Evolutionary conservation across 2,329 filamentous ascomycete species (phyloP).

Genomic region (Fusarium sp.): DNA sequence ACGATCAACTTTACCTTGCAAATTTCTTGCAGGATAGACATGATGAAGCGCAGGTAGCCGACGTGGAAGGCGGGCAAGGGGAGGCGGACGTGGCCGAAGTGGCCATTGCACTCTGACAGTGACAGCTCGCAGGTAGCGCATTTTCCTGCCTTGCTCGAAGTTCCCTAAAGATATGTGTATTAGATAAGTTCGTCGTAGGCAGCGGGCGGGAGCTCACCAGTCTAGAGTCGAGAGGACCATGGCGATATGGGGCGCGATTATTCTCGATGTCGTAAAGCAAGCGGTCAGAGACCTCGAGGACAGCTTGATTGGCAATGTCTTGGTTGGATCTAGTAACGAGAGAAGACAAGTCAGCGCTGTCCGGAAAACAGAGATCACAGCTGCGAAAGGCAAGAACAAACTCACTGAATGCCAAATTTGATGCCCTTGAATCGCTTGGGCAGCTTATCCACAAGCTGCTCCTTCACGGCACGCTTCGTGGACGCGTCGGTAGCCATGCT

Average conservation of each 20-base stretch:
- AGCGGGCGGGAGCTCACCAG: slow-evolving; percentile 59
- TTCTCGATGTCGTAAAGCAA: slow-evolving; percentile 90
- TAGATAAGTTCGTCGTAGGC: background rate
- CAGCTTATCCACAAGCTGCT: slow-evolving; percentile 86
- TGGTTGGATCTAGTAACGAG: slow-evolving; percentile 73
- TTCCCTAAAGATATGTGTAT: slow-evolving; percentile 61
- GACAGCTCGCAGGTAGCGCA: slow-evolving; percentile 86
- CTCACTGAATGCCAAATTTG: slow-evolving; percentile 89
- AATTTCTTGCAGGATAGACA: slow-evolving; percentile 90
- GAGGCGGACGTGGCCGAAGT: slow-evolving; percentile 92
- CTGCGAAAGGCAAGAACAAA: slow-evolving; percentile 37
- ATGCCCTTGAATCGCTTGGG: slow-evolving; percentile 93
- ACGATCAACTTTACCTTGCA: slow-evolving; percentile 69
- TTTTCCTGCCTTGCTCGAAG: slow-evolving; percentile 79
- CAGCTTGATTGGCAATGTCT: slow-evolving; percentile 93
- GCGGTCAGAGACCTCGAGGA: slow-evolving; percentile 92
- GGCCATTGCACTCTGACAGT: slow-evolving; percentile 86
- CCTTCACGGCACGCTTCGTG: slow-evolving; percentile 65
- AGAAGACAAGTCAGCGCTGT: background rate
- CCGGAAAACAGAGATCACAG: background rate
- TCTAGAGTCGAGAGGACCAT: slow-evolving; percentile 87
- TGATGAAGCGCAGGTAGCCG: slow-evolving; percentile 92
- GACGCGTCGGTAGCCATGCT: slow-evolving; percentile 29
- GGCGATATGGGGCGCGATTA: slow-evolving; percentile 74
- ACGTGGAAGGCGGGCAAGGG: slow-evolving; percentile 94